Evolutionary conservation across 2,329 filamentous ascomycete genomes (phyloP), one percentile per base, ranked within the genome.

Genomic region (Myriosclerotinia scirpicola): DNA sequence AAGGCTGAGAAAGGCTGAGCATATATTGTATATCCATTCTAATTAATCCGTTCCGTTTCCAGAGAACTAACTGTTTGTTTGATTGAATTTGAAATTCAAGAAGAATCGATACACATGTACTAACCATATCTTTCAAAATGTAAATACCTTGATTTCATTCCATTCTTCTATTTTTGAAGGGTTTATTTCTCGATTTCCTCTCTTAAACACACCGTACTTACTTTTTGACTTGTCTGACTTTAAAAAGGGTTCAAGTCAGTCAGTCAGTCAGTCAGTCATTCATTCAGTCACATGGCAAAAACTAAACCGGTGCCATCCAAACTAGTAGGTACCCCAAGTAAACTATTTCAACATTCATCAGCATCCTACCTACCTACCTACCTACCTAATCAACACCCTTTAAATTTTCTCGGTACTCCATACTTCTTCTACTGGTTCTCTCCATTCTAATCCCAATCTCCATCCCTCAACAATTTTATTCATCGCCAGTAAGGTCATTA

Each of bases 351-450:
- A 48, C 42, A 46, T 8, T 38, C 30, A 60, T 38, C 30, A 60
- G 20, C 20, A 60, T 60, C 42, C 30, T 44, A 58, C 58, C 46
- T 61, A 61, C 58, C 46, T 61, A 61, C 42, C 30, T 44, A 58
- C 42, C 30, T 44, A 58, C 58, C 46, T 61, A 61, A 50, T 61
- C 44, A 50, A n/a, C 30, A 38, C 20, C 20, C 34, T 38, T 8
- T n/a, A 38, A 36, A 38, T 9, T 54, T 7, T 54, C 20, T 5
- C 38, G 20, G 12, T 12, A 55, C 53, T 20, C 58, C 30, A 11
- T 48, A 26, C 58, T 60, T 26, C 44, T 38, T 26, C 44, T 38
- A 34, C 14, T 50, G 30, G 30, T n/a, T 20, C 58, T 38, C n/a
- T 50, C 15, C 30, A 36, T 50, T 38, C 34, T 38, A n/a, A 38